These are phyloP conservation scores for Termitomyces sp. DNA, from an alignment of 768 basidiomycete species.

Conservation along the genomic window DNA sequence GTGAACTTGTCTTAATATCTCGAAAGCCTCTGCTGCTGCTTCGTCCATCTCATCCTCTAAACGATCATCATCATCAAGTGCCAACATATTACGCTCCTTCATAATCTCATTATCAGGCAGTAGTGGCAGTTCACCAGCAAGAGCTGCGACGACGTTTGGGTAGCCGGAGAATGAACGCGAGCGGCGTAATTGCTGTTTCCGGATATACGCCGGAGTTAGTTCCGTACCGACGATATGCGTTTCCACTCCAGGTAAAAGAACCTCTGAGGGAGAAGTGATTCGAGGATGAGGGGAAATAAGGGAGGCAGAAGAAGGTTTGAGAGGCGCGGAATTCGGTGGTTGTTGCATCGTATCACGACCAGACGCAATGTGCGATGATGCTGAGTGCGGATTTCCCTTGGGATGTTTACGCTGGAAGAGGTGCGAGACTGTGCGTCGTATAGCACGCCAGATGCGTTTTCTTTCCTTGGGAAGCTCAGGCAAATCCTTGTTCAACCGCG, in stretches of 20 bases:
- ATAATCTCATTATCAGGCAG: background rate
- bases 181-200: background rate
- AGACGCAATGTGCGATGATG: background rate
- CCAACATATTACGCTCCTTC: background rate
- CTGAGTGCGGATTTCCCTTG: background rate
- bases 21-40: background rate
- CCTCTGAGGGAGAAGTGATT: background rate
- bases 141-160: background rate
- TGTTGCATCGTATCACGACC: background rate
- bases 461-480: background rate
- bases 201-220: background rate
- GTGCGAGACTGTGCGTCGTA: background rate
- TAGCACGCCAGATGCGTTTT: background rate
- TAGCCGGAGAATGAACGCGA: background rate
- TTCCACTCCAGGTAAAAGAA: background rate
- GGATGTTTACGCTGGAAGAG: background rate
- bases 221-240: background rate
- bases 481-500: background rate
- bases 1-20: background rate
- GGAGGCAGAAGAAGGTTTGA: background rate
- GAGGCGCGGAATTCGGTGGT: background rate
- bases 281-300: background rate
- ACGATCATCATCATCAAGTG: background rate
- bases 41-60: background rate
- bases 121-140: background rate